Conservation (phyloP, 495 filamentous ascomycete genomes). For the Hypoxylon crocopeplum region DNA sequence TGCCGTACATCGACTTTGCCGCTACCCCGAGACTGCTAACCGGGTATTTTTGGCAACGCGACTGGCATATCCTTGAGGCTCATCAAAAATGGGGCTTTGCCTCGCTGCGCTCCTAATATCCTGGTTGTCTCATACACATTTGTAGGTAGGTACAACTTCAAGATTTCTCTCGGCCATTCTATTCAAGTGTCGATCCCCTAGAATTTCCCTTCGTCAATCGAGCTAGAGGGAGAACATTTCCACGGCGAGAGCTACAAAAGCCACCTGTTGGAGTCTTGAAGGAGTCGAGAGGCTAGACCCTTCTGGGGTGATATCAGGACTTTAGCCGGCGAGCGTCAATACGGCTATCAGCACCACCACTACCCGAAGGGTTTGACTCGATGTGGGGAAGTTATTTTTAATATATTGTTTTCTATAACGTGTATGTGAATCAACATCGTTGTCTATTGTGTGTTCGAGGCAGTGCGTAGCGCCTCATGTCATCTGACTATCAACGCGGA, state of each 20-base stretch:
- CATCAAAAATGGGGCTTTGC: not conserved
- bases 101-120: too few species aligned
- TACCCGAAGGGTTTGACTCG: not conserved
- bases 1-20: slow-evolving; percentile 33
- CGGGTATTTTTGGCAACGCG: slow-evolving; percentile 27
- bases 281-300: slow-evolving; percentile 16
- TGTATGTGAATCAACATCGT: too few species aligned
- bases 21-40: slow-evolving; percentile 32
- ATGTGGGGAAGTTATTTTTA: slow-evolving; percentile 21
- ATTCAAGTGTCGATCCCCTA: too few species aligned
- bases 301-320: slow-evolving; percentile 28
- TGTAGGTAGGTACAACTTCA: too few species aligned
- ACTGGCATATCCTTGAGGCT: slow-evolving; percentile 7
- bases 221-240: not conserved
- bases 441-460: too few species aligned
- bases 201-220: too few species aligned
- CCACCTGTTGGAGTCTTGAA: not conserved
- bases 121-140: too few species aligned
- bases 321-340: slow-evolving; percentile 29
- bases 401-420: too few species aligned
- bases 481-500: too few species aligned
- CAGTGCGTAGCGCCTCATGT: too few species aligned
- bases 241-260: too few species aligned
- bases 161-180: too few species aligned
- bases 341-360: slow-evolving; percentile 17